Evolutionary conservation across 495 filamentous ascomycete genomes (phyloP), one percentile per base, ranked within the genome.

Genomic region (Tuber melanosporum): DNA sequence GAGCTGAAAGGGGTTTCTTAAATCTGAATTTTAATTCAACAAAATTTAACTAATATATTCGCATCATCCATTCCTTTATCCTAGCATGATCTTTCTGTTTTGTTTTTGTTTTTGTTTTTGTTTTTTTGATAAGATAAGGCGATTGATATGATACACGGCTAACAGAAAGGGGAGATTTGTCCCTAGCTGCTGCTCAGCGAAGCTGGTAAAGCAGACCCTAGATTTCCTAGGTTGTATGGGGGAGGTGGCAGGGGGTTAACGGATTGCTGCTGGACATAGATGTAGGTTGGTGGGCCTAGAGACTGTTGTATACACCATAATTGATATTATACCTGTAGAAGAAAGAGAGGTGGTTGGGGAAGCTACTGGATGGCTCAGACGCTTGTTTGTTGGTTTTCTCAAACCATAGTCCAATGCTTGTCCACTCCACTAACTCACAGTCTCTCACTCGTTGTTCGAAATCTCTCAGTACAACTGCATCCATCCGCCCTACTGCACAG

Each of bases 211-310:
- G 32, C 32, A 32, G 32, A 32, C 0, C 32, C 32, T 32, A 32
- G 32, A 1, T 1, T 32, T 32, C 32, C 32, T 32, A 85, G 74
- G 47, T 82, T 79, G 49, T 85, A 79, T 9, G 73, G 76, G 2
- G 85, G 39, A 17, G 77, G 75, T 17, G 82, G 82, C 79, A 52
- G 84, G 62, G 45, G 46, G 44, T 4, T 70, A 75, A 70, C 1
- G 52, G 1, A 8, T 75, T 42, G 70, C n/a, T 39, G 49, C 41
- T 70, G 14, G 74, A 49, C 69, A 80, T 80, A 2, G 70, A 22
- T 49, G 39, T 71, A 22, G 12, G 26, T 42, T 36, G 70, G n/a
- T 6, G 41, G 71, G 72, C 7, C 47, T 52, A 9, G 47, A 52
- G 20, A 19, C 47, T 22, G 26, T 26, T 9, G n/a, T 10, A 57